Evolutionary conservation across 306 rosid genomes (phyloP), one percentile per base, ranked within the genome.

Genomic region (Arachis hypogaea): DNA sequence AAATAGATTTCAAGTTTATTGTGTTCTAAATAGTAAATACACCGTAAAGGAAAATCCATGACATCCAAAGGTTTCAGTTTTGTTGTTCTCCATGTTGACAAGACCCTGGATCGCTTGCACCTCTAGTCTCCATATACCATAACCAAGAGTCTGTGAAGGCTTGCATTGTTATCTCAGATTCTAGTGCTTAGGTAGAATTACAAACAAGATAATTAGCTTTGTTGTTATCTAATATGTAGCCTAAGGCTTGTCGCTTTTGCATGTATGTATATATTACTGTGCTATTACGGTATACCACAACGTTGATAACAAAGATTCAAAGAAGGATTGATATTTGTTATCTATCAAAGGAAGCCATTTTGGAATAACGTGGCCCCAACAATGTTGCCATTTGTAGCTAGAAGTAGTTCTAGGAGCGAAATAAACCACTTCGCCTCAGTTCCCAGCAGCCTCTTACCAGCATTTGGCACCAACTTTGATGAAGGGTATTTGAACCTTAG

Each of bases 391-490:
- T 57, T 78, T 49, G 83, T 79, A 50, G 81, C 61, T 63, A 77
- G 93, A 80, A 82, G 92, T 65, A 79, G 80, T 10, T 87, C 92
- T 7, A 84, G 87, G 12, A 78, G 78, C 0, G 93, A 89, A 70
- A 79, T 76, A 47, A 84, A 70, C 69, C 87, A 90, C 79, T 81
- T 87, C 61, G 74, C 97, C 72, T 81, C 97, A 6, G 84, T 91
- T 45, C 87, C 96, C 7, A 84, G 90, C 80, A 85, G 90, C 73
- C 80, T 88, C 30, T 85, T 88, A 63, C 93, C 93, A 43, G 96
- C 92, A 63, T 88, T 93, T 73, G 93, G 93, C 43, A 83, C 88
- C 44, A 80, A 66, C 9, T 77, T 78, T 33, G 86, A 81, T 7
- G 87, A 84, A 30, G 86, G 78, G 33, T 79, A 90, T 81, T 64